These are phyloP conservation scores for Darksidea phi DNA, from an alignment of 495 filamentous ascomycete species.

Conservation along the genomic window DNA sequence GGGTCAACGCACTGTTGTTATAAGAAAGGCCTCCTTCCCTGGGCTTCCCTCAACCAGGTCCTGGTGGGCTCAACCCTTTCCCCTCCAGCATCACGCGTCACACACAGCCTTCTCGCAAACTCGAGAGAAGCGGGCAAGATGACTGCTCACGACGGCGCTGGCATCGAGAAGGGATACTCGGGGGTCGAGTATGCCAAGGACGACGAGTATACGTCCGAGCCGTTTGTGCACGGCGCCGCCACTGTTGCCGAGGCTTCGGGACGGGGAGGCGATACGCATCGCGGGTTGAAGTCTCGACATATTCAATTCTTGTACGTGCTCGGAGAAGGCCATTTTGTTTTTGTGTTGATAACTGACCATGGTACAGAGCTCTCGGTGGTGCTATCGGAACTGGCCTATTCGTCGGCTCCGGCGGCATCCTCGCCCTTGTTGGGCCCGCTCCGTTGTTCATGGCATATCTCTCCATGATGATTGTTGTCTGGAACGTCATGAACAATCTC, in stretches of 20 bases:
- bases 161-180: conserved; percentile 14
- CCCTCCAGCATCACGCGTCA: neutral
- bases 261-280: conserved; percentile 24
- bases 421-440: conserved; percentile 37
- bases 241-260: conserved; percentile 18
- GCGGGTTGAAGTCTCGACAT: conserved; percentile 41
- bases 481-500: conserved; percentile 39
- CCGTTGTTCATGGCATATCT: conserved; percentile 41
- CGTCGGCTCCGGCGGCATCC: conserved; percentile 35
- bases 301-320: conserved; percentile 42
- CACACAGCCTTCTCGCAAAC: neutral
- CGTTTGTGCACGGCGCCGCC: neutral
- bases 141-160: conserved; percentile 10
- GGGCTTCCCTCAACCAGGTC: neutral
- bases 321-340: neutral
- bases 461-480: conserved; percentile 40
- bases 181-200: neutral
- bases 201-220: neutral
- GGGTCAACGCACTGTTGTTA: no score
- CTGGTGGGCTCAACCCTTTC: neutral
- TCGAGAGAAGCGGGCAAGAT: neutral
- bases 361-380: conserved; percentile 38
- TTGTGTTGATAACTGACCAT: neutral
- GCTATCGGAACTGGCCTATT: conserved; percentile 36
- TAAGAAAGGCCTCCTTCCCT: no score